These are phyloP conservation scores for Microcyclosporella mali DNA, from an alignment of 2,329 filamentous ascomycete genomes.

Conservation along the genomic window DNA sequence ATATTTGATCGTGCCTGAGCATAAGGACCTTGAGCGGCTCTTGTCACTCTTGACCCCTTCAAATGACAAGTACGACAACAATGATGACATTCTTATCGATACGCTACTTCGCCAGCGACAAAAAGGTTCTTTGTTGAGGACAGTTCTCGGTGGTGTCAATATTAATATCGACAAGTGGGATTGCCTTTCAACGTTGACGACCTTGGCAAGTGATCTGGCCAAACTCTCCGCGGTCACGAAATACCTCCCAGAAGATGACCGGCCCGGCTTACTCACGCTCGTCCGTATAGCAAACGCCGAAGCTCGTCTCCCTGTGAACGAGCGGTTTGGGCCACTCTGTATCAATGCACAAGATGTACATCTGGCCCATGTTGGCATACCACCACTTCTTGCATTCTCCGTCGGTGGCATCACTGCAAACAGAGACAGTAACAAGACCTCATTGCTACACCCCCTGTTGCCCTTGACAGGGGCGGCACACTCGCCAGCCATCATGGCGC, in stretches of 20 bases:
- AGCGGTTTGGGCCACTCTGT: constrained; percentile 59
- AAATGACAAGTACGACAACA: constrained; percentile 78
- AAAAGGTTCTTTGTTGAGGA: constrained; percentile 75
- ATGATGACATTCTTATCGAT: constrained; percentile 92
- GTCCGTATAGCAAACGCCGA: constrained; percentile 59
- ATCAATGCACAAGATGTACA: constrained; percentile 59
- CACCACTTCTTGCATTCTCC: constrained; percentile 73
- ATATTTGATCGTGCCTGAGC: constrained; percentile 65
- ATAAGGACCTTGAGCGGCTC: constrained; percentile 73
- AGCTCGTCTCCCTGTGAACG: constrained; percentile 57
- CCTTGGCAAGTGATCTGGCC: constrained; percentile 67
- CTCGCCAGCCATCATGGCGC: constrained; percentile 70
- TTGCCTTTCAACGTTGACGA: constrained; percentile 61
- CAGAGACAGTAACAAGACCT: constrained; percentile 45
- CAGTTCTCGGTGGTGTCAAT: constrained; percentile 60
- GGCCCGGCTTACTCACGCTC: constrained; percentile 78
- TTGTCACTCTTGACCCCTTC: constrained; percentile 85
- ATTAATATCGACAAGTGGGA: constrained; percentile 57
- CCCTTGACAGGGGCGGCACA: constrained; percentile 34
- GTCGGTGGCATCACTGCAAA: constrained; percentile 62
- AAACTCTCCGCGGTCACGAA: constrained; percentile 84
- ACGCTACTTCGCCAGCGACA: constrained; percentile 78
- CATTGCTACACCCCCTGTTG: constrained; percentile 62
- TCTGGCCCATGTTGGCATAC: constrained; percentile 74
- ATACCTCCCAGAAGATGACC: constrained; percentile 91